Conservation (phyloP, 2,329 filamentous ascomycete genomes). For the Fusarium buharicum region DNA sequence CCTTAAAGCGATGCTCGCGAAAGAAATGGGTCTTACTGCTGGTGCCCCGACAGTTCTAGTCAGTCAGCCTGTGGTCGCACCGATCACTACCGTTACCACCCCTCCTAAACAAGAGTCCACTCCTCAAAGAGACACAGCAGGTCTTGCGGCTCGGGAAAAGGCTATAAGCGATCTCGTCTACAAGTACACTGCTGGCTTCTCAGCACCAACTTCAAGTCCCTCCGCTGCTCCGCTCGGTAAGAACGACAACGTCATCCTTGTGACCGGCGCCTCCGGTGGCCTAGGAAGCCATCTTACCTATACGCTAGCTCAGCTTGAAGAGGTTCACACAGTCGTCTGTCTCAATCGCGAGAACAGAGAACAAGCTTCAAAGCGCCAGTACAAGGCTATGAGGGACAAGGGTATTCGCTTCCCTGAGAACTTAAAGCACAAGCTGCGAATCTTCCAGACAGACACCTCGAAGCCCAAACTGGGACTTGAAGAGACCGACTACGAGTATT, state of each 20-base stretch:
- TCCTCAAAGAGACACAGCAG: background rate
- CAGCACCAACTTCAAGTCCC: background rate
- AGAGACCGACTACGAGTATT: background rate
- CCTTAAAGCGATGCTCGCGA: conserved; percentile 15
- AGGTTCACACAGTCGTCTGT: conserved; percentile 14
- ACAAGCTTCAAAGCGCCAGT: background rate
- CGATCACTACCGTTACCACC: background rate
- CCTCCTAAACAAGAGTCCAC: background rate
- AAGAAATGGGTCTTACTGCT: background rate
- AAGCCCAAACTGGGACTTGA: conserved; percentile 13
- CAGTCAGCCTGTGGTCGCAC: background rate
- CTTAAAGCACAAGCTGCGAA: conserved; percentile 15
- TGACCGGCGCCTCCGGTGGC: conserved; percentile 20
- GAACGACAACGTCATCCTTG: conserved; percentile 9
- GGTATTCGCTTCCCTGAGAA: conserved; percentile 21
- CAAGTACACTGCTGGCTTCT: conserved; percentile 11
- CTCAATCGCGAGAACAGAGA: conserved; percentile 25
- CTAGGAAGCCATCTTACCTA: conserved; percentile 31
- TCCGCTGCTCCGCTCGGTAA: background rate
- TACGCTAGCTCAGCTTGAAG: conserved; percentile 20
- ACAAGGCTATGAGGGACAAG: conserved; percentile 32
- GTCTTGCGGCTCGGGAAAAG: background rate
- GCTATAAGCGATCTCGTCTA: conserved; percentile 17
- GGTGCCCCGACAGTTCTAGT: background rate
- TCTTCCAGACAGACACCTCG: conserved; percentile 21